These are phyloP conservation scores for Austroboletus rostrupii DNA, from an alignment of 1,284 basidiomycete genomes.

Conservation along the genomic window DNA sequence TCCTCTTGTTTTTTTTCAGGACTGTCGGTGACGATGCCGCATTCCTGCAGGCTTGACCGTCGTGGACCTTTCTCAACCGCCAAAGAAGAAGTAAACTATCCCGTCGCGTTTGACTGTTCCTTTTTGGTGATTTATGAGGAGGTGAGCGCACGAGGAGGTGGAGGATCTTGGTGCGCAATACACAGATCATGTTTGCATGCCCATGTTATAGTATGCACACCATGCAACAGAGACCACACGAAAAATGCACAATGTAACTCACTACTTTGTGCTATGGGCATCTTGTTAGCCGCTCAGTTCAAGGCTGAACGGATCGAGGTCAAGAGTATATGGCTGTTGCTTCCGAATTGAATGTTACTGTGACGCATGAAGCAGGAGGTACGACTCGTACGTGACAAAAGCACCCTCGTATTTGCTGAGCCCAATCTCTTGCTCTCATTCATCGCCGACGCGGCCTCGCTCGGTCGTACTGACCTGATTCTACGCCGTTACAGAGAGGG, in stretches of 20 bases:
- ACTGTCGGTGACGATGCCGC: not conserved
- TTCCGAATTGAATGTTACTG: too few species aligned
- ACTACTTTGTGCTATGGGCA: too few species aligned
- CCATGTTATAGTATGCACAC: constrained; percentile 17
- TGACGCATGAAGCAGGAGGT: too few species aligned
- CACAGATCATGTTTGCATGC: constrained; percentile 22
- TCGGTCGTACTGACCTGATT: too few species aligned
- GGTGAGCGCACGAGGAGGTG: not conserved
- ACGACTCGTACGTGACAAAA: too few species aligned
- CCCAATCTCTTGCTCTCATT: too few species aligned
- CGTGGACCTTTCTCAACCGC: constrained; percentile 59
- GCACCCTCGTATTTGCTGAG: too few species aligned
- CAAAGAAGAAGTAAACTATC: constrained; percentile 67
- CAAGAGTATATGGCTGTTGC: too few species aligned
- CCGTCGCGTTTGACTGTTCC: not conserved
- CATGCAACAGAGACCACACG: constrained; percentile 9
- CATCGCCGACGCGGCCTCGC: too few species aligned
- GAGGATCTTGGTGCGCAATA: constrained; percentile 6
- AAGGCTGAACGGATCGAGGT: too few species aligned
- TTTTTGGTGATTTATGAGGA: not conserved
- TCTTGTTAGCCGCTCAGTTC: too few species aligned
- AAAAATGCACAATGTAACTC: not conserved
- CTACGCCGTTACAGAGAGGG: too few species aligned
- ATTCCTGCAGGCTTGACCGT: constrained; percentile 53
- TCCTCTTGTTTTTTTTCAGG: not conserved